Percentiles rank a stretch among this genome's conserved stretches.
Evolutionary conservation across 306 rosid species (phyloP).

Genomic region (Begonia peltatifolia): DNA sequence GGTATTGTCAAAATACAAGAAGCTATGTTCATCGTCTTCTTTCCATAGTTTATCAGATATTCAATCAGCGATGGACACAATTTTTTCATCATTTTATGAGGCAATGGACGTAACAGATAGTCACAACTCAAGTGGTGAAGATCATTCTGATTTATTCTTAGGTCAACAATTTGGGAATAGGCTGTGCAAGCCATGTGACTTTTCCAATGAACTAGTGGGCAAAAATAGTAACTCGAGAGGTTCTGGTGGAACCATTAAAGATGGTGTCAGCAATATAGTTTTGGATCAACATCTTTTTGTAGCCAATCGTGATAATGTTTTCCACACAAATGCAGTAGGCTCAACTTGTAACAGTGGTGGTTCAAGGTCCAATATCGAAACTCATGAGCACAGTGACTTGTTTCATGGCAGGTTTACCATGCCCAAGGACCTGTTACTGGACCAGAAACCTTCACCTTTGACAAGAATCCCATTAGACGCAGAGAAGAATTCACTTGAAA

Average conservation of each 20-base stretch:
- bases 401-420: conserved; percentile 34
- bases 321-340: conserved; percentile 17
- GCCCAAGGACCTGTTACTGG: conserved; percentile 42
- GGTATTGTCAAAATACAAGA: conserved; percentile 44
- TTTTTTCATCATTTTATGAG: conserved; percentile 30
- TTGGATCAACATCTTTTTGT: conserved; percentile 30
- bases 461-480: conserved; percentile 36
- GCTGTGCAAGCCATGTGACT: conserved; percentile 38
- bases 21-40: conserved; percentile 28
- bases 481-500: conserved; percentile 56
- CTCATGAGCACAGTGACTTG: conserved; percentile 37
- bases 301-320: conserved; percentile 25
- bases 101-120: conserved; percentile 25
- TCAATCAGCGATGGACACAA: conserved; percentile 29
- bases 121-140: conserved; percentile 51
- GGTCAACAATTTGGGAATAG: conserved; percentile 23
- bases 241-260: conserved; percentile 22
- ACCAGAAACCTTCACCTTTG: conserved; percentile 47
- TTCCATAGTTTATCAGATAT: conserved; percentile 28
- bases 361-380: conserved; percentile 38
- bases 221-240: conserved; percentile 27
- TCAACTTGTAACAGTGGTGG: conserved; percentile 39
- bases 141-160: conserved; percentile 34
- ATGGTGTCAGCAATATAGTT: conserved; percentile 24
- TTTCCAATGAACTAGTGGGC: conserved; percentile 34